phyloP scores from a whole-genome alignment of 108 stramenopile genomes.

The Bacterosira constricta region DNA sequence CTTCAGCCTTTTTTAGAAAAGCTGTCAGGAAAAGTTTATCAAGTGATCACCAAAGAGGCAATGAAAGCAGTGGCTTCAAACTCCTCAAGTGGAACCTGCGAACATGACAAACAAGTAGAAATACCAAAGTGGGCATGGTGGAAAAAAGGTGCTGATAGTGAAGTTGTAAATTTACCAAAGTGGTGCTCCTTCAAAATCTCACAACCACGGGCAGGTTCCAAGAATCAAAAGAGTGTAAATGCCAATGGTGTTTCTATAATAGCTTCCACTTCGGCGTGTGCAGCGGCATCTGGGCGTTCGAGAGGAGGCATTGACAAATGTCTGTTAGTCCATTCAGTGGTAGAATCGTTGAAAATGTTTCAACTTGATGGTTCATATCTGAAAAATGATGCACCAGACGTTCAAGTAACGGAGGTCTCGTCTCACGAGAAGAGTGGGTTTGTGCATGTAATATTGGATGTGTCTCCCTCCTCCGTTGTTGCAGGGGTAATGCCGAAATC shows the following conservation, averaged over 20 bases:
- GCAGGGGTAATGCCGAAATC: no score
- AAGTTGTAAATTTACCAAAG: slow-evolving; percentile 18
- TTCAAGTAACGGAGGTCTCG: slow-evolving; percentile 10
- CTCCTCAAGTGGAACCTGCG: not conserved
- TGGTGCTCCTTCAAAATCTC: slow-evolving; percentile 52
- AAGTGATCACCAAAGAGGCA: slow-evolving; percentile 32
- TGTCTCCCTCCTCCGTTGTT: not conserved
- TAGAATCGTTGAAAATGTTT: slow-evolving; percentile 34
- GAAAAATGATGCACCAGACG: not conserved
- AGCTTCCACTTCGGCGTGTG: slow-evolving; percentile 58
- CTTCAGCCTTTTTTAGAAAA: slow-evolving; percentile 10
- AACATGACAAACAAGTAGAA: not conserved
- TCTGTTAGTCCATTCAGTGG: slow-evolving; percentile 31
- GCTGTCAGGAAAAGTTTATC: slow-evolving; percentile 19
- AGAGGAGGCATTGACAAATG: slow-evolving; percentile 46
- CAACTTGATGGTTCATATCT: not conserved
- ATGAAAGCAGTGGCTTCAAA: not conserved
- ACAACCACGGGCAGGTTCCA: slow-evolving; percentile 20
- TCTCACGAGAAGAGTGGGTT: slow-evolving; percentile 56
- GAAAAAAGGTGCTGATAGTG: slow-evolving; percentile 6
- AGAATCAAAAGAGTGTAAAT: slow-evolving; percentile 1
- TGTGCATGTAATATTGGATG: slow-evolving; percentile 30
- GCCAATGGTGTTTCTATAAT: slow-evolving; percentile 14
- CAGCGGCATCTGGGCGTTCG: slow-evolving; percentile 61
- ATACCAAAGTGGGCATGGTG: slow-evolving; percentile 35